Evolutionary conservation across 164 flowering plant genomes (phyloP), one percentile per base, ranked within the genome.

Genomic region (Stephania yunnanensis): DNA sequence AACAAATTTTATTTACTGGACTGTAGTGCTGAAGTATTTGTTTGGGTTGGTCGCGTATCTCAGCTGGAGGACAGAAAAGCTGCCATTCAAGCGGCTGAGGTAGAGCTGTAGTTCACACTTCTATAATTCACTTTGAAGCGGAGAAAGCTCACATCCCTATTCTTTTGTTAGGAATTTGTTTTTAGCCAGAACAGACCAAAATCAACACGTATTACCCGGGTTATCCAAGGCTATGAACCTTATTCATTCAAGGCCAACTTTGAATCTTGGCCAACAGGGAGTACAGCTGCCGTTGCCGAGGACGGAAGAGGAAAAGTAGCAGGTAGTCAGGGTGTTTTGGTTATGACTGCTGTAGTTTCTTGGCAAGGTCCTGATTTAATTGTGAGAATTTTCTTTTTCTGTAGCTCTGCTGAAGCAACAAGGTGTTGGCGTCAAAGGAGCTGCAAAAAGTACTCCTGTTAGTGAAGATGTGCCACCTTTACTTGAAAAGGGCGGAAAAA

Each of bases 281-380:
- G 96, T 65, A 84, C 86, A 20, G 75, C 94, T 75, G 81, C 95
- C 73, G 89, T 82, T 83, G 83, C 93, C 73, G 99, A 96, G 78
- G 99, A 96, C 53, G 97, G 99, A 78, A 87, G 98, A 78, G 98
- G 98, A 78, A 96, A 91, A 89, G 99, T 96, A 74, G 98, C 99
- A 81, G 99, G 99, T 96, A 83, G 25, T 61, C 70, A 19, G 65
- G 42, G 70, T 69, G 10, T 73, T 69, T 10, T 9, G 3, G 70
- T 2, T 63, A 19, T 55, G 50, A 72, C 7, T 19, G 36, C 70
- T 58, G 67, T 46, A 25, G 42, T 77, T 52, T 81, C 17, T 42
- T 48, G 22, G n/a, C 69, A 44, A 31, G 73, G 66, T 61, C 10
- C 66, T 25, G 20, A 19, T 61, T 58, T 61, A 6, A 61, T n/a